Conservation (phyloP, 495 filamentous ascomycete genomes). For the Astrothelium subdiscretum region DNA sequence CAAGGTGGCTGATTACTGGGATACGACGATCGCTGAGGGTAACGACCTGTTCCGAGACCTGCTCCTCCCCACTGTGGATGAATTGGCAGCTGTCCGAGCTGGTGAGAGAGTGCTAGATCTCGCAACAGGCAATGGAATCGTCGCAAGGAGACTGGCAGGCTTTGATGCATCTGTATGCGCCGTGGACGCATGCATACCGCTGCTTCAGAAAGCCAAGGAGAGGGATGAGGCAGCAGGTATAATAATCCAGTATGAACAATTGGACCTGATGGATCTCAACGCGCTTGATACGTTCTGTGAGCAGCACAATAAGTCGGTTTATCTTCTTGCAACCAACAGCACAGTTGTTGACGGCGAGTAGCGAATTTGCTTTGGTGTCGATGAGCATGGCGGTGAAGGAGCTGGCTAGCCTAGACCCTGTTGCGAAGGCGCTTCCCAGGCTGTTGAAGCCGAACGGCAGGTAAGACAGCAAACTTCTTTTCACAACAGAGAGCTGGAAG, state of each 20-base stretch:
- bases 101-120: slow-evolving; percentile 6
- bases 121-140: slow-evolving; percentile 7
- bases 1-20: slow-evolving; percentile 4
- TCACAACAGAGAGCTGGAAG: too few species aligned
- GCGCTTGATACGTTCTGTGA: background rate
- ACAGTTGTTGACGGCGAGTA: background rate
- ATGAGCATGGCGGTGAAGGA: slow-evolving; percentile 9
- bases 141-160: slow-evolving; percentile 3
- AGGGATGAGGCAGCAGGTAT: background rate
- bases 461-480: too few species aligned
- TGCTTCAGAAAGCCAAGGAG: slow-evolving; percentile 4
- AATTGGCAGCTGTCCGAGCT: background rate
- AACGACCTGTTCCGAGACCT: slow-evolving; percentile 8
- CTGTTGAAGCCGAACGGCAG: slow-evolving; percentile 1
- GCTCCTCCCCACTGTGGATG: slow-evolving; percentile 1
- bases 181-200: background rate
- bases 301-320: background rate
- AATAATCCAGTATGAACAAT: background rate
- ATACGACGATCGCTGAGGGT: slow-evolving; percentile 3
- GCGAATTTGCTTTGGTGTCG: slow-evolving; percentile 6
- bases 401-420: slow-evolving; percentile 2
- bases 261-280: slow-evolving; percentile 9
- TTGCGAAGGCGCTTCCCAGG: slow-evolving; percentile 6
- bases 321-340: background rate
- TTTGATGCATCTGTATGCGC: background rate